These are phyloP conservation scores for Barbatosphaeria neglecta DNA, from an alignment of 495 filamentous ascomycete species.

Conservation along the genomic window DNA sequence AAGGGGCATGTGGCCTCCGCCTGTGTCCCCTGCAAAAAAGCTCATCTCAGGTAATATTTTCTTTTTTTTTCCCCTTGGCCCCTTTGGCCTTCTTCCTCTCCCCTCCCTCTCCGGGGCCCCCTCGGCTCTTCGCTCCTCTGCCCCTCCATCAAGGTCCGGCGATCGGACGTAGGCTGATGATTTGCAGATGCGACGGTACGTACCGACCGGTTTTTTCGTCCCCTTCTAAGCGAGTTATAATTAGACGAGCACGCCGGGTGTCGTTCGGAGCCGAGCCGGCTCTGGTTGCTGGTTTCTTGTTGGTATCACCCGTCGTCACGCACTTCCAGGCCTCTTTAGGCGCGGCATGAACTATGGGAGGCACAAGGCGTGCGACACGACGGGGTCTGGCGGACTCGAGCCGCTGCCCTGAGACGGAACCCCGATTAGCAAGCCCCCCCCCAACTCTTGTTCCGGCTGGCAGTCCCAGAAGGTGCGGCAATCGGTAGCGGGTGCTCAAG, in stretches of 20 bases:
- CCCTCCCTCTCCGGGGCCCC: not conserved
- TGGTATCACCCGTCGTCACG: conserved; percentile 17
- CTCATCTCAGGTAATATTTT: conserved; percentile 56
- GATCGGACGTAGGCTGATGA: conserved; percentile 7
- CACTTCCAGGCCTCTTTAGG: conserved; percentile 18
- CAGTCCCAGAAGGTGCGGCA: conserved; percentile 13
- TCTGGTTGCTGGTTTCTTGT: conserved; percentile 13
- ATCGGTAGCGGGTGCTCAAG: conserved; percentile 17
- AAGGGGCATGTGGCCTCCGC: conserved; percentile 96
- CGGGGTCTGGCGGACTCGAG: not conserved
- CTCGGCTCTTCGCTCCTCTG: not conserved
- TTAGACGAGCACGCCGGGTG: conserved; percentile 12
- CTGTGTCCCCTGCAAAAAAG: conserved; percentile 94
- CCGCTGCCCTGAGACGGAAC: conserved; percentile 1
- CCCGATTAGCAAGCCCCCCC: not conserved
- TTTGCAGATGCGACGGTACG: conserved; percentile 39
- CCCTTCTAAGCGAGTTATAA: conserved; percentile 9
- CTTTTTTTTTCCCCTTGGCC: conserved; percentile 3
- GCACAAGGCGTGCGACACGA: conserved; percentile 15
- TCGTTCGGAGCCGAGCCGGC: conserved; percentile 12
- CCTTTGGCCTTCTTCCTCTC: conserved; percentile 5
- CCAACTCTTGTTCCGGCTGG: not conserved
- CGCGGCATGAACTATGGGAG: conserved; percentile 14
- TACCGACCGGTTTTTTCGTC: conserved; percentile 10
- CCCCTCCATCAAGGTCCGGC: conserved; percentile 1